A percentile compares a stretch with the other conserved stretches of the same genome.
Evolutionary conservation across 768 basidiomycete species (phyloP).

Genomic region (Guyanaporus albipodus): DNA sequence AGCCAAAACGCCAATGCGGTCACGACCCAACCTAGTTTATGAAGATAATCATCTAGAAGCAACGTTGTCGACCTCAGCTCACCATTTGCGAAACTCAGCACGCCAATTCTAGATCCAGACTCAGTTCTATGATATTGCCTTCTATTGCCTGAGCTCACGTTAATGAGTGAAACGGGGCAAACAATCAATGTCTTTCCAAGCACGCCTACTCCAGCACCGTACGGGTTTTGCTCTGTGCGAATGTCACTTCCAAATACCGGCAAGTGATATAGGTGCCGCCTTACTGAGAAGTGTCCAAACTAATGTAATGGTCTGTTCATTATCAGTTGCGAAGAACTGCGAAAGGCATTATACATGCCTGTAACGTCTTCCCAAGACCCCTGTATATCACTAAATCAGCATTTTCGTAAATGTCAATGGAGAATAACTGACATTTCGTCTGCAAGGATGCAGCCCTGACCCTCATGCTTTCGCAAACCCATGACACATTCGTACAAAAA

Average conservation of each 20-base stretch:
- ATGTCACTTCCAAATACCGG: background rate
- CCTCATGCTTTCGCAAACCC: slow-evolving; percentile 88
- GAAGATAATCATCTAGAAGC: background rate
- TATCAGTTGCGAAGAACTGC: slow-evolving; percentile 8
- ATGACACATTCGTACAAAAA: slow-evolving; percentile 97
- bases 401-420: slow-evolving; percentile 3
- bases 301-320: slow-evolving; percentile 69
- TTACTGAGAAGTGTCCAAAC: slow-evolving; percentile 89
- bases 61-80: slow-evolving; percentile 23
- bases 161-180: slow-evolving; percentile 88
- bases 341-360: slow-evolving; percentile 38
- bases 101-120: slow-evolving; percentile 75
- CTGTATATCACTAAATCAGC: slow-evolving; percentile 36
- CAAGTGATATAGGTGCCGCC: slow-evolving; percentile 21
- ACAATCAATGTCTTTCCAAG: slow-evolving; percentile 87
- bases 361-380: slow-evolving; percentile 97
- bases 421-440: slow-evolving; percentile 78
- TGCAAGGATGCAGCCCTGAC: slow-evolving; percentile 91
- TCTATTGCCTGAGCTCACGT: slow-evolving; percentile 43
- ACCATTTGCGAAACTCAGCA: slow-evolving; percentile 95
- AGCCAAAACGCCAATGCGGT: slow-evolving; percentile 53
- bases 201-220: slow-evolving; percentile 47
- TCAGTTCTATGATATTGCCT: background rate
- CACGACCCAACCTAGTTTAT: slow-evolving; percentile 47
- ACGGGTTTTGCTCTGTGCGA: slow-evolving; percentile 76